Conservation (phyloP, 129 eudicot species). For the Flaveria bidentis region DNA sequence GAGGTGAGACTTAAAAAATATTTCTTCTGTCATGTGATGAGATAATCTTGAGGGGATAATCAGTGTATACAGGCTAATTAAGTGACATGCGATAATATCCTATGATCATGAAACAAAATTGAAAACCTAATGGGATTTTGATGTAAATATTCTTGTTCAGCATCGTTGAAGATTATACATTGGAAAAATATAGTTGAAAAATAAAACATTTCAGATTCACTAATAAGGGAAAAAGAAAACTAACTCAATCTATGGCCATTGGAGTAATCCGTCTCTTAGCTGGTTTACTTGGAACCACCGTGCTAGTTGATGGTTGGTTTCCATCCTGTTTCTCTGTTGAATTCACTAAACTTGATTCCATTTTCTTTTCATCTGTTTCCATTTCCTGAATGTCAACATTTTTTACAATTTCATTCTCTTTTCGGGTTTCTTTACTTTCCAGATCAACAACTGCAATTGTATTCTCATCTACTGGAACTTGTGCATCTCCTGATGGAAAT, state of each 20-base stretch:
- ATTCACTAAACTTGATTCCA: conserved; percentile 13
- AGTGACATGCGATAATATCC: neutral
- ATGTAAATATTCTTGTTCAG: neutral
- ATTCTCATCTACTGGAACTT: conserved; percentile 27
- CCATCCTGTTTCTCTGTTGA: conserved; percentile 33
- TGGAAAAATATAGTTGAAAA: neutral
- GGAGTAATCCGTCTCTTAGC: conserved; percentile 92
- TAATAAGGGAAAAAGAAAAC: neutral
- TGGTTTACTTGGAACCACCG: conserved; percentile 52
- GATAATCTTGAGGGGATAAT: neutral
- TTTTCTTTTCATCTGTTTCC: conserved; percentile 37
- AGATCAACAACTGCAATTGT: conserved; percentile 24
- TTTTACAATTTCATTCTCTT: conserved; percentile 13
- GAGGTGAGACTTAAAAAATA: too few species aligned
- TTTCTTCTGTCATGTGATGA: neutral
- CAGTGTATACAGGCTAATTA: neutral
- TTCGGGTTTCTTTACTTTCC: conserved; percentile 28
- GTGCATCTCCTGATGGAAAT: conserved; percentile 37
- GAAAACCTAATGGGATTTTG: neutral
- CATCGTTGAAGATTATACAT: conserved; percentile 15
- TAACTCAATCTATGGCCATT: conserved; percentile 70
- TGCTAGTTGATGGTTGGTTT: conserved; percentile 38
- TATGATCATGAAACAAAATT: conserved; percentile 6
- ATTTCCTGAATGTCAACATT: conserved; percentile 28
- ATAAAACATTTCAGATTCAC: neutral